phyloP scores from a whole-genome alignment of 1,284 basidiomycete genomes.

The Trametes sp. region DNA sequence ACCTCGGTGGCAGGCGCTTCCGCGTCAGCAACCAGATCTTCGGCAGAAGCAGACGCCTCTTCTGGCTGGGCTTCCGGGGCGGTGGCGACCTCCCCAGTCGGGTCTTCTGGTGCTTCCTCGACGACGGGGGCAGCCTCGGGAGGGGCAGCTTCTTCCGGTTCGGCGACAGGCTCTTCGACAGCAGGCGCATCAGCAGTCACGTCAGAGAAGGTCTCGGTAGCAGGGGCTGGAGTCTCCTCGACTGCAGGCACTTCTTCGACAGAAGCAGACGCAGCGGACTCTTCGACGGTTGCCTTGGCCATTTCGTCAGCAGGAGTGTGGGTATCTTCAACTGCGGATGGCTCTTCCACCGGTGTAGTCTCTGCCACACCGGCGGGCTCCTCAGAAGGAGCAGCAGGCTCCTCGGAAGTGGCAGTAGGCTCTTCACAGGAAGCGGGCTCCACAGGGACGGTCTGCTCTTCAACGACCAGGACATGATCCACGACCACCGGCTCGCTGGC shows the following conservation, averaged over 20 bases:
- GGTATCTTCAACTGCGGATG: conserved; percentile 5
- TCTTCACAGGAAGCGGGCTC: conserved; percentile 4
- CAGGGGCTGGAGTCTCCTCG: conserved; percentile 4
- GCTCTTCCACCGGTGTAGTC: conserved; percentile 13
- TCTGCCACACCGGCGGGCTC: neutral
- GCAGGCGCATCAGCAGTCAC: neutral
- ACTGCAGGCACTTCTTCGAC: neutral
- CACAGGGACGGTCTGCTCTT: conserved; percentile 4
- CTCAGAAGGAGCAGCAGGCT: neutral
- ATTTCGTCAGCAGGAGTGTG: neutral
- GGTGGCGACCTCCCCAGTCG: neutral
- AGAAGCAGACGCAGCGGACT: neutral
- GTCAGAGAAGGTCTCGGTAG: neutral
- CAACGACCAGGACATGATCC: conserved; percentile 5
- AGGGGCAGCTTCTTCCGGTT: neutral
- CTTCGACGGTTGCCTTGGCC: neutral
- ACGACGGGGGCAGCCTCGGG: neutral
- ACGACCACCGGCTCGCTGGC: neutral
- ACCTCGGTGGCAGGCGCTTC: neutral
- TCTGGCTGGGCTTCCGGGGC: neutral
- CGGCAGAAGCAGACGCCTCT: conserved; percentile 1
- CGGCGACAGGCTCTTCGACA: neutral
- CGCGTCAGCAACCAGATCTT: conserved; percentile 5
- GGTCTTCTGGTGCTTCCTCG: conserved; percentile 1
- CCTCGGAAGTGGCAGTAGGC: conserved; percentile 1